These are phyloP conservation scores for Salix suchowensis DNA, from an alignment of 345 rosid species.

Conservation along the genomic window DNA sequence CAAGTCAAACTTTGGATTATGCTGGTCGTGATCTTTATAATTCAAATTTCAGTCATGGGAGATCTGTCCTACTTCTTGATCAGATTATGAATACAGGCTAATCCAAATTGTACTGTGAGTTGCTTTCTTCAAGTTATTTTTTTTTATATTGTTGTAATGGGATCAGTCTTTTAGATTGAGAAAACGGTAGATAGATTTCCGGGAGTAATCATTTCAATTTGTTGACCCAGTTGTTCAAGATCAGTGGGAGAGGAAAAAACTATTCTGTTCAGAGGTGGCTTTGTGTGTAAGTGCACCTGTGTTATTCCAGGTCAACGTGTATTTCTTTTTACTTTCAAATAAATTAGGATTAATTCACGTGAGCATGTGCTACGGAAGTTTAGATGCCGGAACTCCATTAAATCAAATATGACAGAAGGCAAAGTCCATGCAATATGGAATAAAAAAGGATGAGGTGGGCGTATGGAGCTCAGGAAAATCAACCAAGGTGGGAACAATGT, in stretches of 20 bases:
- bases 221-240: neutral
- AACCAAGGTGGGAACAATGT: no score
- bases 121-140: neutral
- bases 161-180: neutral
- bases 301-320: no score
- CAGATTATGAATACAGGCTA: neutral
- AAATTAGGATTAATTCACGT: no score
- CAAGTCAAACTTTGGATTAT: conserved; percentile 9
- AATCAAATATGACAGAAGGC: no score
- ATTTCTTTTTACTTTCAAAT: no score
- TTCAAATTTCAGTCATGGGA: conserved; percentile 2
- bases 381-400: no score
- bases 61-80: neutral
- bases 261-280: neutral
- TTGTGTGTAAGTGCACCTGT: neutral
- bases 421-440: no score
- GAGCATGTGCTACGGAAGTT: no score
- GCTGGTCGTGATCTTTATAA: neutral
- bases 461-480: no score
- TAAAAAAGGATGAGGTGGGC: no score
- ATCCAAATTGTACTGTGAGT: neutral
- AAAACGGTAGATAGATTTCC: neutral
- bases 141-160: neutral
- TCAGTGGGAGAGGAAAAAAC: neutral
- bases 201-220: neutral